Base-by-base conservation (phyloP, 257 asterid genomes). In the Penstemon davidsonii region DNA sequence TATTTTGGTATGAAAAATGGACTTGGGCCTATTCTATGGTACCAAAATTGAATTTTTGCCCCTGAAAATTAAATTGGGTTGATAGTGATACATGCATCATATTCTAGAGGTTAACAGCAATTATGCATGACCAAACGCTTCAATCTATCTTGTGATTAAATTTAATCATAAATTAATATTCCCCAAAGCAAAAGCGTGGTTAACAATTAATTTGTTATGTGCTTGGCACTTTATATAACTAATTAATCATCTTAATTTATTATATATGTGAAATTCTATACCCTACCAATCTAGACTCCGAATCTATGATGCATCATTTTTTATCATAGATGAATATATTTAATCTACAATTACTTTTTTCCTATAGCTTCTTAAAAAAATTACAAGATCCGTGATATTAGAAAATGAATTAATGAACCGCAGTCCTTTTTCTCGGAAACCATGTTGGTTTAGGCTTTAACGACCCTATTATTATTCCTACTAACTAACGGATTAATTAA, bases 381-480 rank as follows among this genome's bases (percentile, higher is more conserved):
- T 55, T 10, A 8, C 40, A 53, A 18, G 46, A 25, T 55, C 72
- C 39, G 60, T 8, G 38, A 13, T 44, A 37, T 8, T 55, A 73
- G 66, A 51, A n/a, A 56, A 69, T 41, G 75, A 13, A 40, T 8
- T 36, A 68, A 61, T 7, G 79, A 67, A 54, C 69, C 73, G 70
- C 70, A 41, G 43, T 52, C 80, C 77, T 37, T 46, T 47, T 73
- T 81, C 66, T 43, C 68, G 64, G 85, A 70, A 75, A 68, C 73
- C 55, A 57, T 66, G 46, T 76, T 59, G 55, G 62, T 62, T 63
- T 85, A 85, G 84, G 80, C 84, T 81, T 70, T 81, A 73, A 76
- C 54, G 64, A 47, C 64, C 72, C 84, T 25, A 79, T 82, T 75
- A 76, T 57, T 72, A 66, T 78, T 75, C 64, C 76, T 71, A 49